Evolutionary conservation across 2,329 filamentous ascomycete genomes (phyloP).

Genomic region (Incumbomyces lentus): DNA sequence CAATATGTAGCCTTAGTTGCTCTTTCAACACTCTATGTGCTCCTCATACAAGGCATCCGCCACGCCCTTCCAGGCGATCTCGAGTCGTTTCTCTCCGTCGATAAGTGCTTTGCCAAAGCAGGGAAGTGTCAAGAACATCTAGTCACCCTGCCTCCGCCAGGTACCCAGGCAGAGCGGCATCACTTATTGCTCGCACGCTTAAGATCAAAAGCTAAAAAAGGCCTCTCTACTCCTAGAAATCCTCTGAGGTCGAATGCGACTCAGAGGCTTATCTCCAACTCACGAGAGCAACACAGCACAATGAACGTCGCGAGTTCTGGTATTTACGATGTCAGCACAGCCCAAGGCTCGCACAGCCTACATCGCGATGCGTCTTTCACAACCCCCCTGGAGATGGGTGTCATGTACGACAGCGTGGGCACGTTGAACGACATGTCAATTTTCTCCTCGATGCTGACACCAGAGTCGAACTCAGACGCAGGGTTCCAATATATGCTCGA

Average conservation of each 20-base stretch:
- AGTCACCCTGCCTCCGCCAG: constrained; percentile 12
- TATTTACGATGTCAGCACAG: not conserved
- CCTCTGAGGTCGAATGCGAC: not conserved
- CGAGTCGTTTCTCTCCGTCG: constrained; percentile 10
- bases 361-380: not conserved
- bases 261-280: not conserved
- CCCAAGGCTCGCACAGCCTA: not conserved
- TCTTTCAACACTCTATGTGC: constrained; percentile 19
- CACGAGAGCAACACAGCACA: not conserved
- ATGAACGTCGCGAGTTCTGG: constrained; percentile 5
- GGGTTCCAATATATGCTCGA: constrained; percentile 16
- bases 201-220: constrained; percentile 12
- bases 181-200: constrained; percentile 13
- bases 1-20: constrained; percentile 21
- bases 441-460: constrained; percentile 5
- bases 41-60: constrained; percentile 15
- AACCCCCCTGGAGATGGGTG: not conserved
- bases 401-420: not conserved
- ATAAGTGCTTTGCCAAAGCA: constrained; percentile 15
- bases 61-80: constrained; percentile 8
- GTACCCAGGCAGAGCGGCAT: constrained; percentile 17
- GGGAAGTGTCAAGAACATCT: constrained; percentile 14
- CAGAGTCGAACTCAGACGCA: constrained; percentile 10
- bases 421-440: constrained; percentile 3
- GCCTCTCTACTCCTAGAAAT: constrained; percentile 1